Evolutionary conservation across 2,329 filamentous ascomycete species (phyloP).

Genomic region (Sclerotinia subarctica): DNA sequence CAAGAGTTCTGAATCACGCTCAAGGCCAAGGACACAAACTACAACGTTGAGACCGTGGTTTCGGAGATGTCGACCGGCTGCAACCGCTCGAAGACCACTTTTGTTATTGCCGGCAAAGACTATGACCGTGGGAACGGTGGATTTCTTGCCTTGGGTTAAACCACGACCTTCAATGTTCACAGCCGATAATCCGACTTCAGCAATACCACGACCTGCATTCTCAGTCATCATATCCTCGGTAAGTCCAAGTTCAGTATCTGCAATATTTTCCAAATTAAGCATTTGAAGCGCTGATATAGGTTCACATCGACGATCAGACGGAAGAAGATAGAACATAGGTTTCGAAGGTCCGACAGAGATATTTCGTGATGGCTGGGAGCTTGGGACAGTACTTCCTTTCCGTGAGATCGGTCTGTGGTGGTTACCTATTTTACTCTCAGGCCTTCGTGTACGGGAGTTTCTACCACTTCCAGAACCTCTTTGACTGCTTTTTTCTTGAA

Average conservation of each 20-base stretch:
- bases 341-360: conserved; percentile 32
- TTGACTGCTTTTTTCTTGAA: conserved; percentile 33
- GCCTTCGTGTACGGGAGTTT: conserved; percentile 34
- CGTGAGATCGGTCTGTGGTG: conserved; percentile 38
- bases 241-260: conserved; percentile 80
- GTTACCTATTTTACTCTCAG: conserved; percentile 40
- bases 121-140: conserved; percentile 48
- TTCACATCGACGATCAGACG: conserved; percentile 57
- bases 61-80: conserved; percentile 80
- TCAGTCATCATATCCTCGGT: conserved; percentile 89
- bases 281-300: conserved; percentile 75
- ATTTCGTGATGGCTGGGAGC: conserved; percentile 30
- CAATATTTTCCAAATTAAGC: conserved; percentile 88
- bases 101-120: conserved; percentile 96
- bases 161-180: conserved; percentile 46
- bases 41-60: conserved; percentile 80
- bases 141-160: conserved; percentile 40
- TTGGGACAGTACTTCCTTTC: conserved; percentile 35
- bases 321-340: conserved; percentile 49
- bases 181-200: conserved; percentile 73
- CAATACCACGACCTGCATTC: conserved; percentile 84
- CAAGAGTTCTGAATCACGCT: conserved; percentile 76
- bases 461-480: conserved; percentile 43
- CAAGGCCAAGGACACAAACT: conserved; percentile 79
- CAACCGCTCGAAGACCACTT: conserved; percentile 78